Percentiles rank a stretch among this genome's conserved stretches.
These are phyloP conservation scores for Solanum lycopersicoides DNA, from an alignment of 257 asterid species.

Conservation along the genomic window DNA sequence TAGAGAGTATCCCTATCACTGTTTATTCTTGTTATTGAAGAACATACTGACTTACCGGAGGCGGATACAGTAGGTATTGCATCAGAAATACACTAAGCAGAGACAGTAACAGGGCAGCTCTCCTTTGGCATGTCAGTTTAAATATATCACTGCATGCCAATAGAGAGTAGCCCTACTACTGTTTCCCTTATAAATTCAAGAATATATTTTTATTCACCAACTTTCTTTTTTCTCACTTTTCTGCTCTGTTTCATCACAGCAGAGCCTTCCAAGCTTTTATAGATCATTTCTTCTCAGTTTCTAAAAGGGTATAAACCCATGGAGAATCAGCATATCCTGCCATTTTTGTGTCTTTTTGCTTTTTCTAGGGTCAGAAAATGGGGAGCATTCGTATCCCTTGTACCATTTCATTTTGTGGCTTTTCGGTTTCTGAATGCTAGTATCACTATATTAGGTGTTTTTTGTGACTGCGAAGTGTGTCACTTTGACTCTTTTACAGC, in stretches of 20 bases:
- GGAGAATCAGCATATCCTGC: slow-evolving; percentile 27
- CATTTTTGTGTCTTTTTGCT: neutral
- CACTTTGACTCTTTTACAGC: neutral
- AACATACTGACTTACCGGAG: neutral
- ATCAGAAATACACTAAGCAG: slow-evolving; percentile 6
- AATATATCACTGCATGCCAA: slow-evolving; percentile 29
- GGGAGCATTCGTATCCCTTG: slow-evolving; percentile 1
- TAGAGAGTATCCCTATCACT: slow-evolving; percentile 32
- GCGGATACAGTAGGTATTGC: neutral
- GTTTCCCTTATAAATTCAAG: slow-evolving; percentile 8
- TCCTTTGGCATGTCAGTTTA: slow-evolving; percentile 43
- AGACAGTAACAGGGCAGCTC: slow-evolving; percentile 54
- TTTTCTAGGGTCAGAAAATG: neutral
- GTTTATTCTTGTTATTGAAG: slow-evolving; percentile 7
- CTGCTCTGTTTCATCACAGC: neutral
- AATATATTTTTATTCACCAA: neutral
- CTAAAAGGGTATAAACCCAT: slow-evolving; percentile 20
- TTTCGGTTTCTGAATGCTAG: neutral
- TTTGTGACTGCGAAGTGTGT: neutral
- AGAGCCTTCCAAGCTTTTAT: neutral
- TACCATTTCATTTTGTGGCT: neutral
- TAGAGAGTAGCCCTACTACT: slow-evolving; percentile 32
- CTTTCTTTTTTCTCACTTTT: neutral
- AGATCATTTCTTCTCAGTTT: neutral
- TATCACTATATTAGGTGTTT: neutral